Percentiles rank a stretch among this genome's conserved stretches.
These are phyloP conservation scores for Oropetium thomaeum DNA, from an alignment of 176 grass and related monocot species.

Conservation along the genomic window DNA sequence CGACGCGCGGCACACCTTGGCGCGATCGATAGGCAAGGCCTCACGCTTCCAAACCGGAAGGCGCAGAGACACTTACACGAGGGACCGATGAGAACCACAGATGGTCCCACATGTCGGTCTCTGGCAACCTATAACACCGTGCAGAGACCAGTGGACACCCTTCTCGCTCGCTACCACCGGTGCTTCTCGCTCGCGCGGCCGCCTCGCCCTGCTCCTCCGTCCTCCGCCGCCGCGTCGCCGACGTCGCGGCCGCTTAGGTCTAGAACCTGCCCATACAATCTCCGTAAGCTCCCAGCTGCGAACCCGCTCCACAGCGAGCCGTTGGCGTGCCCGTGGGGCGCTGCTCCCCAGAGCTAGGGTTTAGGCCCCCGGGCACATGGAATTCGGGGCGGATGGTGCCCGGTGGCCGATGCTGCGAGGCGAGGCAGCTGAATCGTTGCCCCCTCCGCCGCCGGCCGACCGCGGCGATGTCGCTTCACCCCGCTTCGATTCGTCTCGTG, in stretches of 20 bases:
- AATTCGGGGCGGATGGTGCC: conserved; percentile 33
- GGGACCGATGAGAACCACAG: not conserved
- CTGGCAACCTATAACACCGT: conserved; percentile 9
- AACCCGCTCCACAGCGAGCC: not conserved
- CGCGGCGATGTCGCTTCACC: conserved; percentile 26
- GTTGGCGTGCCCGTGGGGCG: not conserved
- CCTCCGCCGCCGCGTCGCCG: conserved; percentile 7
- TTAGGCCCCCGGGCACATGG: conserved; percentile 43
- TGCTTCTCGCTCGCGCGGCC: conserved; percentile 9
- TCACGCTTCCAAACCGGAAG: not conserved
- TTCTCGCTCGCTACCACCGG: not conserved
- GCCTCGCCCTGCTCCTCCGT: not conserved
- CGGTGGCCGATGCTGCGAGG: conserved; percentile 31
- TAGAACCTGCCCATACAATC: conserved; percentile 13
- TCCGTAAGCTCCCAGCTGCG: not conserved
- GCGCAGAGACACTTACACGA: not conserved
- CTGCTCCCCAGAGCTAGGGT: conserved; percentile 43
- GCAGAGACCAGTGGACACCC: not conserved
- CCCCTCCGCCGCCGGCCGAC: not conserved
- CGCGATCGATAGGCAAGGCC: not conserved
- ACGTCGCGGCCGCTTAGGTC: not conserved
- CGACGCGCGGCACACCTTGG: not conserved
- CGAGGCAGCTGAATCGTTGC: not conserved
- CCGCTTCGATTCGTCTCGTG: conserved; percentile 69
- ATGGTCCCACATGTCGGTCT: conserved; percentile 11